These are phyloP conservation scores for Penicillium pancosmium DNA, from an alignment of 495 filamentous ascomycete species.

Conservation along the genomic window DNA sequence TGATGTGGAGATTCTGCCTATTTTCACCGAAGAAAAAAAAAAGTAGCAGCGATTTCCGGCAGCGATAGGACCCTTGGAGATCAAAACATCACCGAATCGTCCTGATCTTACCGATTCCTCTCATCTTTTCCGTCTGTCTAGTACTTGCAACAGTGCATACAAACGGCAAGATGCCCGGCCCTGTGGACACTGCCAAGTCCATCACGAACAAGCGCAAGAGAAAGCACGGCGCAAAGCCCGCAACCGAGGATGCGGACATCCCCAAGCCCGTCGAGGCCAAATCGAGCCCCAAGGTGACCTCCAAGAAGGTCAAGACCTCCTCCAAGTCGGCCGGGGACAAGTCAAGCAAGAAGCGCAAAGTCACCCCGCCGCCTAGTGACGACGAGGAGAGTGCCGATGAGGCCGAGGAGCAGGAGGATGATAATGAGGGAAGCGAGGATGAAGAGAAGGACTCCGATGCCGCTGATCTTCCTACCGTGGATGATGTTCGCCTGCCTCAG, in stretches of 20 bases:
- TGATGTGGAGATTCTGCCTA: constrained; percentile 36
- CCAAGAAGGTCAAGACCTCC: constrained; percentile 26
- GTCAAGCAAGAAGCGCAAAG: constrained; percentile 42
- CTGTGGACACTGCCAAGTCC: constrained; percentile 56
- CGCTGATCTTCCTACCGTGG: constrained; percentile 52
- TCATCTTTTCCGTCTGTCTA: constrained; percentile 2
- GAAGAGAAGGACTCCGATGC: constrained; percentile 30
- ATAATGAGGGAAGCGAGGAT: constrained; percentile 26
- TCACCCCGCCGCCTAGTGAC: constrained; percentile 34
- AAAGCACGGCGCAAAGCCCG: constrained; percentile 44
- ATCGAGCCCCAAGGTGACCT: constrained; percentile 23
- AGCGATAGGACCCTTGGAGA: constrained; percentile 26
- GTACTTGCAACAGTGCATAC: constrained; percentile 5
- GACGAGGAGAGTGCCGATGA: constrained; percentile 35
- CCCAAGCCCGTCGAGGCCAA: constrained; percentile 32
- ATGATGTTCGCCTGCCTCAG: constrained; percentile 58
- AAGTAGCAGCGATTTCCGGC: constrained; percentile 32
- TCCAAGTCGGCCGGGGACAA: constrained; percentile 29
- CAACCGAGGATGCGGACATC: constrained; percentile 30
- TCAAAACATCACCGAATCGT: constrained; percentile 23
- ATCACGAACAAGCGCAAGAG: constrained; percentile 71
- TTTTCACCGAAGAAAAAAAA: constrained; percentile 34
- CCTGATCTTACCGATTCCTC: constrained; percentile 3
- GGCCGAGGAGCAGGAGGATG: constrained; percentile 20
- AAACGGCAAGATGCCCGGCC: constrained; percentile 35